Base-by-base conservation (phyloP, 768 basidiomycete species). In the Pleurotus ostreatus region DNA sequence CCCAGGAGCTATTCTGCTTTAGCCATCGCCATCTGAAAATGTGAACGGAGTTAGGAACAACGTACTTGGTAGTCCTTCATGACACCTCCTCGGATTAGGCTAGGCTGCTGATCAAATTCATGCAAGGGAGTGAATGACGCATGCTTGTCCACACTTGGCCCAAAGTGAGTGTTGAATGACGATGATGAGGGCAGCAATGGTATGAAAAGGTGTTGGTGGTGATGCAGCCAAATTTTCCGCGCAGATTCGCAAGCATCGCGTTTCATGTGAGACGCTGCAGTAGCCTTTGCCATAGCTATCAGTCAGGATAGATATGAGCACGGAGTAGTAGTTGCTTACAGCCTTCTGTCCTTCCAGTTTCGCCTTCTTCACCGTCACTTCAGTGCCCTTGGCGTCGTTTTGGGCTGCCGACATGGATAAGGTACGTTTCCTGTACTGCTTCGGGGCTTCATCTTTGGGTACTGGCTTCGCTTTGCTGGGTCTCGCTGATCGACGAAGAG, bases 11-110 rank as follows among this genome's bases (percentile, higher is more conserved):
- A 59, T 37, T 20, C 4, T 9, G 7, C 23, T n/a, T 53, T 40
- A 30, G 37, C 49, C 13, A 44, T 5, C 30, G 22, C 48, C 38
- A 51, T n/a, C 20, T 20, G n/a, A 5, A 53, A 1, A n/a, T 37
- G 12, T 61, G 46, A 38, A 41, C 16, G n/a, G n/a, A n/a, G n/a
- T n/a, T n/a, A n/a, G n/a, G n/a, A n/a, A n/a, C n/a, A 9, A 34
- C 70, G 5, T 39, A 80, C 81, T 74, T 90, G 88, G 68, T 89
- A 89, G 53, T 84, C 84, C 66, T 89, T 89, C 78, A 89, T 81
- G 22, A 72, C 68, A 13, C 86, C 88, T 7, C 77, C 78, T 15
- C 70, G 69, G 25, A 89, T 73, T 39, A 80, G 68, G 5, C 61
- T 57, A 0, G 84, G 85, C 59, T 86, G 84, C 41, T 71, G 69